phyloP scores from a whole-genome alignment of 192 early-diverging fungal genomes.

The Lunasporangiospora selenospora region DNA sequence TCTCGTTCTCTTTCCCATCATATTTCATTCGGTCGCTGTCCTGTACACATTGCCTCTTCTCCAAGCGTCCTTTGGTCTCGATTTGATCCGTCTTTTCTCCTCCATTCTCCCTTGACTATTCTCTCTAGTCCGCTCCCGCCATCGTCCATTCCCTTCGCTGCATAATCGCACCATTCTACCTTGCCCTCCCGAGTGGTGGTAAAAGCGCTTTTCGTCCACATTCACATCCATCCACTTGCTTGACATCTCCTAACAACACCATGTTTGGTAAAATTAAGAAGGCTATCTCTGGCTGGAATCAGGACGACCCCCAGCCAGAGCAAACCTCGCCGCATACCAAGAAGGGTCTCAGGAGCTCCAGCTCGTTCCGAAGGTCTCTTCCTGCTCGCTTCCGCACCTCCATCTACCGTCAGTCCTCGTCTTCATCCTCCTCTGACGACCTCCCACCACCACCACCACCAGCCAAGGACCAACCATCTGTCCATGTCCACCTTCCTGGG shows the following conservation, averaged over 20 bases:
- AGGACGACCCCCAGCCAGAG: constrained; percentile 5
- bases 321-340: not conserved
- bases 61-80: too few species aligned
- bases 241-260: too few species aligned
- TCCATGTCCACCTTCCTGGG: too few species aligned
- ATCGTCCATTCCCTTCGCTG: too few species aligned
- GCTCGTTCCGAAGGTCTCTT: constrained; percentile 25
- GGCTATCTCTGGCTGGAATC: constrained; percentile 42
- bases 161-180: too few species aligned
- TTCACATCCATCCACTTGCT: too few species aligned
- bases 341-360: not conserved
- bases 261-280: constrained; percentile 48
- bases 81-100: not conserved
- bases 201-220: too few species aligned
- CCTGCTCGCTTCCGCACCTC: constrained; percentile 29
- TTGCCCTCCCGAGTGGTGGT: too few species aligned
- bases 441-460: constrained; percentile 20
- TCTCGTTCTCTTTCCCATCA: too few species aligned
- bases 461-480: too few species aligned
- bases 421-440: constrained; percentile 25
- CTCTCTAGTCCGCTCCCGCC: too few species aligned
- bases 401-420: constrained; percentile 6
- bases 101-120: not conserved
- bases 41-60: not conserved
- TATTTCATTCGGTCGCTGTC: too few species aligned